Percentiles rank a stretch among this genome's conserved stretches.
Conservation (phyloP, 164 flowering plant genomes). For the Umbilicus rupestris region DNA sequence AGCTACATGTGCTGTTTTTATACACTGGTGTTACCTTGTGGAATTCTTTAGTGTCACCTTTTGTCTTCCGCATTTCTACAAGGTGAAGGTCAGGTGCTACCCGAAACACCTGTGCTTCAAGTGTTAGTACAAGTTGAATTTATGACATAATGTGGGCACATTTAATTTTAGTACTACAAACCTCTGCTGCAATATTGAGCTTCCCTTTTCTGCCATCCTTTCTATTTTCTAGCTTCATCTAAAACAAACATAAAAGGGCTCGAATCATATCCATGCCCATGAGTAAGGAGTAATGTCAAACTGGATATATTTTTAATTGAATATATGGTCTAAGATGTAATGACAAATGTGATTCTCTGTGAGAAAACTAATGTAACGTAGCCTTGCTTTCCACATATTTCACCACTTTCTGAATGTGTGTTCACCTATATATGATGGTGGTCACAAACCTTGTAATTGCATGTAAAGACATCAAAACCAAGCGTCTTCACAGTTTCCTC, state of each 20-base stretch:
- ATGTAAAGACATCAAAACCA: slow-evolving; percentile 88
- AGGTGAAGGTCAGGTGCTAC: slow-evolving; percentile 96
- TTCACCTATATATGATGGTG: not conserved
- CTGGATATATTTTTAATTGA: no score
- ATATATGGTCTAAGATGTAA: not conserved
- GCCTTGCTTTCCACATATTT: not conserved
- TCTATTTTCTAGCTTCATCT: slow-evolving; percentile 90
- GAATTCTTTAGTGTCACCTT: slow-evolving; percentile 96
- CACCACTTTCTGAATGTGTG: not conserved
- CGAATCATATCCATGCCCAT: not conserved
- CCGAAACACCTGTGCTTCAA: slow-evolving; percentile 62
- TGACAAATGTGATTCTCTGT: not conserved
- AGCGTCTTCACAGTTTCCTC: slow-evolving; percentile 96
- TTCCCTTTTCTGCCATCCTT: slow-evolving; percentile 96
- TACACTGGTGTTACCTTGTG: slow-evolving; percentile 53
- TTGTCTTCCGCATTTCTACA: slow-evolving; percentile 95
- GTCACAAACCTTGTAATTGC: slow-evolving; percentile 75
- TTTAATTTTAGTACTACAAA: slow-evolving; percentile 14
- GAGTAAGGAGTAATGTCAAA: not conserved
- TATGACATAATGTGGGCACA: not conserved
- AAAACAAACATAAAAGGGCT: slow-evolving; percentile 1
- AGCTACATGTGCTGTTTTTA: not conserved
- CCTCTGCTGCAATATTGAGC: slow-evolving; percentile 90
- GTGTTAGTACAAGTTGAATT: not conserved
- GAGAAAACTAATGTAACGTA: not conserved